These are phyloP conservation scores for Cadophora sp. DNA, from an alignment of 2,329 filamentous ascomycete species.

Conservation along the genomic window DNA sequence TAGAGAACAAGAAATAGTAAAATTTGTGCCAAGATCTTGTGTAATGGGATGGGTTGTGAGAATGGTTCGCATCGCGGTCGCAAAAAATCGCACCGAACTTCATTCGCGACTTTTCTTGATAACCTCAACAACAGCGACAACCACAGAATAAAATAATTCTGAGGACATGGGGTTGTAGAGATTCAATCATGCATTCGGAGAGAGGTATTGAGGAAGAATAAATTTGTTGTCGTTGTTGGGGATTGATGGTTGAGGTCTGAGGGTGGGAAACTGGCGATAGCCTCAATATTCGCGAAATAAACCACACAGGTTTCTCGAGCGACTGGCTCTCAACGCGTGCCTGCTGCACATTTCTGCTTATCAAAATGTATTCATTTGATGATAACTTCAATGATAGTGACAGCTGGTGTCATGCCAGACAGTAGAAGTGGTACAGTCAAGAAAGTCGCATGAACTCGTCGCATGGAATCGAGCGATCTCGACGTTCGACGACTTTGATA, in stretches of 20 bases:
- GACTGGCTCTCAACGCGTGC: slow-evolving; percentile 9
- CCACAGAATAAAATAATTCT: slow-evolving; percentile 18
- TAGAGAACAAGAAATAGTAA: neutral
- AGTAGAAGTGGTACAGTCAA: slow-evolving; percentile 14
- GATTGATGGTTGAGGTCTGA: slow-evolving; percentile 22
- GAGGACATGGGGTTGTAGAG: slow-evolving; percentile 16
- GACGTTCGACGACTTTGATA: slow-evolving; percentile 23
- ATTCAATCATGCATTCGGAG: slow-evolving; percentile 8
- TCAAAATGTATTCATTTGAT: slow-evolving; percentile 1
- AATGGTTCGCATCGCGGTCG: slow-evolving; percentile 27
- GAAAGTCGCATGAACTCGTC: slow-evolving; percentile 22
- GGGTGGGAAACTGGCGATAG: slow-evolving; percentile 35
- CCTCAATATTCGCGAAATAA: slow-evolving; percentile 32
- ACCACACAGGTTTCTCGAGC: slow-evolving; percentile 19
- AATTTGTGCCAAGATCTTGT: neutral
- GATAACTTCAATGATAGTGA: slow-evolving; percentile 7
- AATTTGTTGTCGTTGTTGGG: slow-evolving; percentile 28
- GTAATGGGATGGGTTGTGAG: slow-evolving; percentile 5
- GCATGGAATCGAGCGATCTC: slow-evolving; percentile 25
- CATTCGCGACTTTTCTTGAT: slow-evolving; percentile 30
- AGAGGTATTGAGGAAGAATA: slow-evolving; percentile 15
- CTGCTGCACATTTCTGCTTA: neutral
- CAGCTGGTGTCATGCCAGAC: slow-evolving; percentile 5
- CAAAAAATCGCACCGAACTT: slow-evolving; percentile 27
- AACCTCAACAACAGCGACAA: slow-evolving; percentile 18